Conservation (phyloP, 116 monocot genomes). For the Phalaenopsis hybrid region DNA sequence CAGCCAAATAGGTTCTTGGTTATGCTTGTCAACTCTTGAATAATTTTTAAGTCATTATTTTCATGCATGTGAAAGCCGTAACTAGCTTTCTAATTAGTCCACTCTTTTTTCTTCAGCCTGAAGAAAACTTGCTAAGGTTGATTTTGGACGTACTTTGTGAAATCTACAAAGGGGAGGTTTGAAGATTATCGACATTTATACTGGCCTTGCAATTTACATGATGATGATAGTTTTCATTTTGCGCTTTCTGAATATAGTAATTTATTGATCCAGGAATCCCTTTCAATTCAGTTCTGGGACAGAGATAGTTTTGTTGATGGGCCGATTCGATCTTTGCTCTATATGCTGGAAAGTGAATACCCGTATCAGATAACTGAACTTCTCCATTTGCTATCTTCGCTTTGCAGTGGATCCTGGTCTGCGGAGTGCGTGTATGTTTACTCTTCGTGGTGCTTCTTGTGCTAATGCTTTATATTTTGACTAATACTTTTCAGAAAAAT, state of each 20-base stretch:
- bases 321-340: conserved; percentile 83
- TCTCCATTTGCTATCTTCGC: conserved; percentile 66
- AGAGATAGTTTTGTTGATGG: conserved; percentile 85
- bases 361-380: conserved; percentile 54
- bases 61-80: not conserved
- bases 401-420: conserved; percentile 84
- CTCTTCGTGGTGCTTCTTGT: not conserved
- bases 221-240: not conserved
- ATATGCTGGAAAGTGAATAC: conserved; percentile 73
- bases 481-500: too few species aligned
- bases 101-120: conserved; percentile 34
- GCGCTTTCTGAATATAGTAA: not conserved
- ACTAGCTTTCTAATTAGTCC: conserved; percentile 1
- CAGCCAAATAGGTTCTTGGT: not conserved
- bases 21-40: not conserved
- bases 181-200: not conserved
- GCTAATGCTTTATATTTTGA: not conserved
- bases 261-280: conserved; percentile 66
- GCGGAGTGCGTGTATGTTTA: conserved; percentile 88
- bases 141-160: conserved; percentile 63
- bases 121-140: conserved; percentile 32
- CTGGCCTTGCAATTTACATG: not conserved
- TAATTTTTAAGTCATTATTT: not conserved
- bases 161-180: conserved; percentile 84
- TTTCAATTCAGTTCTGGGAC: conserved; percentile 96